A percentile compares a stretch with the other conserved stretches of the same genome.
Evolutionary conservation across 2,329 filamentous ascomycete species (phyloP).

Genomic region (Verticillium nonalfalfae): DNA sequence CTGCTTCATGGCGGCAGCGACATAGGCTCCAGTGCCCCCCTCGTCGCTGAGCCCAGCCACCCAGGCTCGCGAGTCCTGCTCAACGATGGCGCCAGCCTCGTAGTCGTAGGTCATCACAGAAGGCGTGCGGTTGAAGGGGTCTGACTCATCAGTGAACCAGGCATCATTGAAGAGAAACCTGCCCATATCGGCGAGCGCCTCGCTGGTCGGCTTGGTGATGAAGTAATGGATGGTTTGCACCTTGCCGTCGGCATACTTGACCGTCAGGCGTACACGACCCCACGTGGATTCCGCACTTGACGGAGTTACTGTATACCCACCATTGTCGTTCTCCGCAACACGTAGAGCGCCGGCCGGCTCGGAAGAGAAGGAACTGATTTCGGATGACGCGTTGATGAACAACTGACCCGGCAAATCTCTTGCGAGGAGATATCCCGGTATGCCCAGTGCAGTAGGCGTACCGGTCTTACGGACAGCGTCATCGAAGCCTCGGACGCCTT

Average conservation of each 20-base stretch:
- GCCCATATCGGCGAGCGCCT: slow-evolving; percentile 39
- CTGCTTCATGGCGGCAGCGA: slow-evolving; percentile 50
- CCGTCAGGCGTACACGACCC: slow-evolving; percentile 40
- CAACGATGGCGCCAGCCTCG: slow-evolving; percentile 33
- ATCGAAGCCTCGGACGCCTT: slow-evolving; percentile 40
- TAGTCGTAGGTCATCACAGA: slow-evolving; percentile 53
- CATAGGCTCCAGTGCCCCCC: slow-evolving; percentile 48
- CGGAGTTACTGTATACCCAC: slow-evolving; percentile 35
- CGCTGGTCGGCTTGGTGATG: slow-evolving; percentile 39
- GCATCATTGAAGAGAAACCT: slow-evolving; percentile 46
- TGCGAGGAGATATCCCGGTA: slow-evolving; percentile 50
- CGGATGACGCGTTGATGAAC: slow-evolving; percentile 31
- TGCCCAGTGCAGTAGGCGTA: slow-evolving; percentile 41
- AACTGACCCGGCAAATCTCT: slow-evolving; percentile 38
- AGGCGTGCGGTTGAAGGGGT: slow-evolving; percentile 46
- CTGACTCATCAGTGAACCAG: slow-evolving; percentile 42
- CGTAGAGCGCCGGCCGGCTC: slow-evolving; percentile 29
- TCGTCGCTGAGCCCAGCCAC: slow-evolving; percentile 55
- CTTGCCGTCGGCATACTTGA: slow-evolving; percentile 40
- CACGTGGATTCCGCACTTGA: slow-evolving; percentile 28
- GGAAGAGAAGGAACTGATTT: slow-evolving; percentile 30
- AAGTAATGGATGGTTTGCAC: slow-evolving; percentile 51
- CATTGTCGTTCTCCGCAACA: slow-evolving; percentile 18
- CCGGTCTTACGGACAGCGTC: slow-evolving; percentile 32
- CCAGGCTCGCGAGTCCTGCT: slow-evolving; percentile 46